Evolutionary conservation across 768 basidiomycete genomes (phyloP), one percentile per base, ranked within the genome.

Genomic region (Russula compacta): DNA sequence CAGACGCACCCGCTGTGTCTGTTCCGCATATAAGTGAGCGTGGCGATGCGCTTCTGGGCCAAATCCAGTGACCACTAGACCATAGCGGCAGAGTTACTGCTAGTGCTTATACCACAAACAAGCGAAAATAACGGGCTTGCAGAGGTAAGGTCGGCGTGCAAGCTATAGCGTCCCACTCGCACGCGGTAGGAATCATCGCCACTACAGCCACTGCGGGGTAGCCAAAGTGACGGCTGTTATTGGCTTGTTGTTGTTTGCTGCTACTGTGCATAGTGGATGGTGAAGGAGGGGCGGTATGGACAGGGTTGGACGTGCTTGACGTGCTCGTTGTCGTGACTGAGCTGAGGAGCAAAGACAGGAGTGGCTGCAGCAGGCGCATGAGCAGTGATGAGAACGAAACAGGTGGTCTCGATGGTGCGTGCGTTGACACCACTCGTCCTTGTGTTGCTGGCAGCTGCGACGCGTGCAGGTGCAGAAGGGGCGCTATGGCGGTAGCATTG

Each of bases 31-130:
- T 94, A 93, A 0, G 88, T 92, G 66, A 93, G 76, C 21, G 91
- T 91, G 68, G 89, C 79, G 58, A 93, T 86, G 64, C 92, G 78
- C 76, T 92, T 93, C 76, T 87, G 84, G 9, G 92, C 82, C 52
- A 90, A 75, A 68, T 89, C 89, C 56, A 90, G 75, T 59, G 92
- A 76, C 69, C 85, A 85, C 69, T 93, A 90, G 58, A 88, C 81
- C 9, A 86, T 85, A 32, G 87, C 86, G 70, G 84, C 86, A 3
- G 75, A 60, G 12, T 68, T 59, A 15, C 63, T 56, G 0, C 71
- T 64, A 10, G 70, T 56, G 2, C 58, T 35, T 14, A 42, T 9
- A 1, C 47, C 57, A 4, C 11, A 15, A 38, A 24, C 35, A 9
- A 29, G 49, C 6, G 49, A 49, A 1, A 49, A 35, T 29, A 61